Percentiles rank a stretch among this genome's conserved stretches.
phyloP scores from a whole-genome alignment of 2,329 filamentous ascomycete species.

The Colletotrichum lindemuthianum region DNA sequence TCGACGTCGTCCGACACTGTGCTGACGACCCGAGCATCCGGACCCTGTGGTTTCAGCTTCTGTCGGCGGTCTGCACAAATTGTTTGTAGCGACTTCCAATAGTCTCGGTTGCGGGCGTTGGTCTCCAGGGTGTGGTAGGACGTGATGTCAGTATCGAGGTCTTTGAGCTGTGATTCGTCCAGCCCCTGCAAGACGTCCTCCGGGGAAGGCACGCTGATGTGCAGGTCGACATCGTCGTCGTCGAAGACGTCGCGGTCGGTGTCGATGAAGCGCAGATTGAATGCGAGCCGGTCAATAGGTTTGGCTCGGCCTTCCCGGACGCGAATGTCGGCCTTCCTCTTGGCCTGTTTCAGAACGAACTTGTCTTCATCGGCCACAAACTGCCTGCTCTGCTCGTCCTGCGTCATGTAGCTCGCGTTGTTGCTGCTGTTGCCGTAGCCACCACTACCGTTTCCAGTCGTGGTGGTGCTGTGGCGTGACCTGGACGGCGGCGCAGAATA shows the following conservation, averaged over 20 bases:
- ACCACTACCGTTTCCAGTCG: conserved; percentile 31
- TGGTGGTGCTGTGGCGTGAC: conserved; percentile 39
- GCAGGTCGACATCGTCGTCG: conserved; percentile 78
- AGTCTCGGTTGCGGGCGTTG: conserved; percentile 81
- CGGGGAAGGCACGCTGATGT: conserved; percentile 82
- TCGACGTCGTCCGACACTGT: conserved; percentile 91
- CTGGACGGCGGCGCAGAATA: conserved; percentile 43
- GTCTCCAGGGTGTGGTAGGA: conserved; percentile 85
- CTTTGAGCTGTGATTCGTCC: conserved; percentile 71
- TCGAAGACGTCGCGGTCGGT: conserved; percentile 86
- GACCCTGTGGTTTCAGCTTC: conserved; percentile 68
- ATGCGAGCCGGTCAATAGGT: conserved; percentile 92
- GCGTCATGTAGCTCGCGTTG: conserved; percentile 64
- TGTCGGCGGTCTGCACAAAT: conserved; percentile 82
- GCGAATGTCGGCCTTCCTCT: conserved; percentile 96
- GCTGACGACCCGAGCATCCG: conserved; percentile 78
- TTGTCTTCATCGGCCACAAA: conserved; percentile 96
- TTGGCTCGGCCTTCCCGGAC: conserved; percentile 91
- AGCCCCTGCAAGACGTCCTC: conserved; percentile 82
- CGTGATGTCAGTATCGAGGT: conserved; percentile 83
- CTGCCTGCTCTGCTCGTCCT: conserved; percentile 80
- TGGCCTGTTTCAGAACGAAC: conserved; percentile 95
- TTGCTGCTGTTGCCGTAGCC: background rate
- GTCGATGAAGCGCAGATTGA: conserved; percentile 90
- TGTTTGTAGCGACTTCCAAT: conserved; percentile 90